phyloP scores from a whole-genome alignment of 257 asterid genomes.

The Forsythia viridissima region DNA sequence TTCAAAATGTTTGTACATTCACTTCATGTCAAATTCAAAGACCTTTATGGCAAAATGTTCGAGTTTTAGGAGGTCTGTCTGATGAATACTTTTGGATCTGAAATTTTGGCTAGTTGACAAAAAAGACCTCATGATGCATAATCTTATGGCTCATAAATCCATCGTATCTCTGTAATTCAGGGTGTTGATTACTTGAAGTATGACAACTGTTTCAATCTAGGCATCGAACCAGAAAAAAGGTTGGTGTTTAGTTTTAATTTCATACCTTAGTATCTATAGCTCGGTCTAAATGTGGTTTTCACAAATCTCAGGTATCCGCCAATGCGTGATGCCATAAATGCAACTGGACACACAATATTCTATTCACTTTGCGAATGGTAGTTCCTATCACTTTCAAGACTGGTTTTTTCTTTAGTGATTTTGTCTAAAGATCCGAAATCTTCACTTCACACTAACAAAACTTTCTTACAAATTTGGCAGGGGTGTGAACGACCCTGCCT shows the following conservation, averaged over 20 bases:
- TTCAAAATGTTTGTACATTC: too few relatives aligned
- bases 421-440: background rate
- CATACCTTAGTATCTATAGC: conserved; percentile 2
- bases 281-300: conserved; percentile 16
- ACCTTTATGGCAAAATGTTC: too few relatives aligned
- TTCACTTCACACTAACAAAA: background rate
- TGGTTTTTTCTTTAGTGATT: background rate
- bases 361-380: conserved; percentile 97
- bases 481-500: conserved; percentile 90
- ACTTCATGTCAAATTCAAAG: too few relatives aligned
- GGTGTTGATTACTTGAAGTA: conserved; percentile 94
- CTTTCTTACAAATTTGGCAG: conserved; percentile 38
- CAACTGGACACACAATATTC: conserved; percentile 78
- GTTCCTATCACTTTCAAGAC: conserved; percentile 5
- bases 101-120: too few relatives aligned
- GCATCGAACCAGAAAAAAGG: conserved; percentile 83
- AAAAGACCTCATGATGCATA: too few relatives aligned
- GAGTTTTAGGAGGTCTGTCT: too few relatives aligned
- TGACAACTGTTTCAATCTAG: conserved; percentile 96
- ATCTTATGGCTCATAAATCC: conserved; percentile 14
- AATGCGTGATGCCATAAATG: conserved; percentile 96
- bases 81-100: too few relatives aligned
- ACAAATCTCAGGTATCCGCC: conserved; percentile 77
- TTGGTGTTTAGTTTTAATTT: conserved; percentile 22
- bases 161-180: conserved; percentile 35